phyloP scores from a whole-genome alignment of 441 rosid genomes.

The Euphorbia corollata region DNA sequence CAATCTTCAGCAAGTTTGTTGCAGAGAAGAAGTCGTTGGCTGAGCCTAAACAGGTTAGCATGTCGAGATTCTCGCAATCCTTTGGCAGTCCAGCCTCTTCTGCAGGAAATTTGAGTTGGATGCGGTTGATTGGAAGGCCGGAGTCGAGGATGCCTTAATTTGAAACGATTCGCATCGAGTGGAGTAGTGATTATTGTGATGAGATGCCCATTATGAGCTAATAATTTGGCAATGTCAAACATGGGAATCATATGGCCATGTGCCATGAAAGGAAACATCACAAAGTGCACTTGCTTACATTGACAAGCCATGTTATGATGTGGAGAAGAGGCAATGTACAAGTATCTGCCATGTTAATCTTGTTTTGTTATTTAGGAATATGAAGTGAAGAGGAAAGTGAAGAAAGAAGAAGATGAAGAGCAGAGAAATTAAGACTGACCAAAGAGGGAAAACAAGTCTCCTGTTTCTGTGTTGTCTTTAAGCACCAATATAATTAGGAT shows the following conservation, averaged over 20 bases:
- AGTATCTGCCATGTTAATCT: too few species aligned
- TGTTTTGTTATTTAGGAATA: too few species aligned
- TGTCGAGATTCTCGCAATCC: constrained; percentile 38
- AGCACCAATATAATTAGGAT: too few species aligned
- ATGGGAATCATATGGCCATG: constrained; percentile 38
- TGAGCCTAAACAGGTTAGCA: constrained; percentile 15
- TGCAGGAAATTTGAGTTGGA: constrained; percentile 23
- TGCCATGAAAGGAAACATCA: constrained; percentile 36
- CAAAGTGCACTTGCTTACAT: constrained; percentile 25
- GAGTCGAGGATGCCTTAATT: constrained; percentile 18
- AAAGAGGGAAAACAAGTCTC: too few species aligned
- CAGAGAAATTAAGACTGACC: too few species aligned
- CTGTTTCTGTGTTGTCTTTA: too few species aligned
- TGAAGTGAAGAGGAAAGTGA: too few species aligned
- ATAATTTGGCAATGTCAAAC: constrained; percentile 34
- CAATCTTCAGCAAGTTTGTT: constrained; percentile 14
- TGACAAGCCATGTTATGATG: too few species aligned
- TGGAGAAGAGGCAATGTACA: too few species aligned
- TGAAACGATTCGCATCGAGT: constrained; percentile 26
- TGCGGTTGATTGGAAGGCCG: constrained; percentile 20
- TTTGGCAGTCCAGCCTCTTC: constrained; percentile 31
- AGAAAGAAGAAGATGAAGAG: too few species aligned
- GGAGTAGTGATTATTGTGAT: constrained; percentile 31
- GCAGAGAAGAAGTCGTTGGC: constrained; percentile 15
- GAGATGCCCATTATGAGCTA: constrained; percentile 24